Evolutionary conservation across 345 rosid genomes (phyloP), one percentile per base, ranked within the genome.

Genomic region (Toxicodendron radicans): DNA sequence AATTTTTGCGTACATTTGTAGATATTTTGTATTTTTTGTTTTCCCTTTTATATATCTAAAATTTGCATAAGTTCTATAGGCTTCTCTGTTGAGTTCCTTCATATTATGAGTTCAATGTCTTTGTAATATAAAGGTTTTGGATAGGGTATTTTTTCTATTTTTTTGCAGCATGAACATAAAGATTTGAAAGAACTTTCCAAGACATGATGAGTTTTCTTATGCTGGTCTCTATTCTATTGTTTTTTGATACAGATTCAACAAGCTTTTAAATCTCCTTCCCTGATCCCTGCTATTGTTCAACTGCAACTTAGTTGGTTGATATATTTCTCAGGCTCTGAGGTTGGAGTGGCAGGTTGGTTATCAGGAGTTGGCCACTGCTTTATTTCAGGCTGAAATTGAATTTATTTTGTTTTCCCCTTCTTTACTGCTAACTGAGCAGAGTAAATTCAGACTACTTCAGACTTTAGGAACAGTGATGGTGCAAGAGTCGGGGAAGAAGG

Each of bases 311-410:
- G 90, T 72, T 86, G 76, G 99, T 91, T 51, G 94, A 93, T 82
- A 86, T 95, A 85, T 92, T 95, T 83, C 80, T 87, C 71, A 84
- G 88, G 77, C 93, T 95, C 75, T 93, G 99, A 87, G 97, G 82
- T 87, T 95, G 71, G 98, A 93, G 83, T 93, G 97, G 96, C 98
- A 95, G 82, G 89, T 94, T 73, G 98, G 99, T 58, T 87, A 91
- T 83, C 88, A 77, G 78, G 99, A 93, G 80, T 76, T 93, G 80
- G 90, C 98, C 76, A 93, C 98, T 57, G 92, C 94, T 35, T 80
- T 95, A 75, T 83, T 95, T 74, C 98, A 95, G 85, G 97, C 99
- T 35, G 92, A 93, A 86, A 86, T 95, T 68, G 99, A 95, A 71
- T 95, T 84, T 80, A 86, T 88, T 76, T 73, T 93, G 83, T 95